A percentile compares a stretch with the other conserved stretches of the same genome.
Conservation (phyloP, 345 rosid species). For the Hibiscus trionum region DNA sequence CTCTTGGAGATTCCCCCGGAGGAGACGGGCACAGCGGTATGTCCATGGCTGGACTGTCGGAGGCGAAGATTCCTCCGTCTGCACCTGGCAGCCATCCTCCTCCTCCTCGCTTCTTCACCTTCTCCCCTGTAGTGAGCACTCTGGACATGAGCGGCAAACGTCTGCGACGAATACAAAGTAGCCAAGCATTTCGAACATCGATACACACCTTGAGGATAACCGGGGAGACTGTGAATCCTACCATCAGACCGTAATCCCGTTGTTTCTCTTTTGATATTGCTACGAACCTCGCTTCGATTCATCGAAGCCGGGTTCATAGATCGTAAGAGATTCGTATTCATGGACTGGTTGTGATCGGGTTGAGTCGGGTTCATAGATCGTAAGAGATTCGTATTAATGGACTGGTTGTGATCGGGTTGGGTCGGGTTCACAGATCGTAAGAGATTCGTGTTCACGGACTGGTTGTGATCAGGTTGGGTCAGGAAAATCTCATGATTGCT, state of each 20-base stretch:
- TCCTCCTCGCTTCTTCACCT: slow-evolving; percentile 15
- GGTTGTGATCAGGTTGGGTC: background rate
- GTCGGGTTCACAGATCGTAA: background rate
- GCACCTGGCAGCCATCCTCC: slow-evolving; percentile 17
- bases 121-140: slow-evolving; percentile 9
- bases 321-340: too few relatives aligned
- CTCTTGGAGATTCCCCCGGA: background rate
- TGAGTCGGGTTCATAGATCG: too few relatives aligned
- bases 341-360: too few relatives aligned
- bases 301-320: background rate
- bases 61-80: slow-evolving; percentile 8
- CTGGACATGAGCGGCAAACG: slow-evolving; percentile 20
- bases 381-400: too few relatives aligned
- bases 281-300: background rate
- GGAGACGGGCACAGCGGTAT: background rate
- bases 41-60: background rate
- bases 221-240: slow-evolving; percentile 21
- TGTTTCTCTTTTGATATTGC: background rate
- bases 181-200: slow-evolving; percentile 20
- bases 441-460: background rate
- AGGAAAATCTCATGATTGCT: background rate
- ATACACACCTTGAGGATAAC: slow-evolving; percentile 19
- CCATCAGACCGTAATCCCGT: slow-evolving; percentile 11
- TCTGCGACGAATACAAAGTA: slow-evolving; percentile 9
- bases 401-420: too few relatives aligned